A percentile compares a stretch with the other conserved stretches of the same genome.
Evolutionary conservation across 805 yeast species (phyloP).

Genomic region (Ogataea kodamae): DNA sequence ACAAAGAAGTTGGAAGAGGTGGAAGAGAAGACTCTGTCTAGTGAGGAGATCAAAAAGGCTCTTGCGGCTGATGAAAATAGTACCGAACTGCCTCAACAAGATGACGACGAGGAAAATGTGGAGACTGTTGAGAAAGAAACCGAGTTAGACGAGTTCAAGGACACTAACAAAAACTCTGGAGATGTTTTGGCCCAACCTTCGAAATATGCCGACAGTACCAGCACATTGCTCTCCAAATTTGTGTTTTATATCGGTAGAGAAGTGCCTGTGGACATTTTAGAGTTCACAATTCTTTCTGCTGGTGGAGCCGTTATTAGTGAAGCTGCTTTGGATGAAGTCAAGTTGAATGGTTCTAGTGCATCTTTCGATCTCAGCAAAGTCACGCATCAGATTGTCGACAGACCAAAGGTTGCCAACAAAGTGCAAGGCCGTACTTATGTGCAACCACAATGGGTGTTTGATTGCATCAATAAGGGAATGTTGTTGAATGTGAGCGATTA

Average conservation of each 20-base stretch:
- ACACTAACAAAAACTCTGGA: slow-evolving; percentile 57
- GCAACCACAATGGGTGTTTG: slow-evolving; percentile 98
- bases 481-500: slow-evolving; percentile 76
- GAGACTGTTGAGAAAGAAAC: slow-evolving; percentile 42
- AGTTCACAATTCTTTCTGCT: slow-evolving; percentile 77
- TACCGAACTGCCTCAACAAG: slow-evolving; percentile 36
- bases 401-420: slow-evolving; percentile 74
- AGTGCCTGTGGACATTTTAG: slow-evolving; percentile 88
- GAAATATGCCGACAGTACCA: slow-evolving; percentile 52
- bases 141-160: slow-evolving; percentile 69
- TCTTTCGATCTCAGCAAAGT: slow-evolving; percentile 61
- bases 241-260: slow-evolving; percentile 91
- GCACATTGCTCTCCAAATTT: slow-evolving; percentile 67
- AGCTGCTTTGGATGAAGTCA: slow-evolving; percentile 75
- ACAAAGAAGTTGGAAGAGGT: slow-evolving; percentile 23
- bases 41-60: slow-evolving; percentile 45
- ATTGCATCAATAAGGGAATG: slow-evolving; percentile 73
- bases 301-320: slow-evolving; percentile 89
- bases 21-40: slow-evolving; percentile 38
- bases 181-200: slow-evolving; percentile 75
- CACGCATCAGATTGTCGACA: slow-evolving; percentile 92
- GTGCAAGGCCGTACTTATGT: slow-evolving; percentile 90
- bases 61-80: slow-evolving; percentile 48
- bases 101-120: slow-evolving; percentile 38
- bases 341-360: slow-evolving; percentile 42